phyloP scores from a whole-genome alignment of 1,139 yeast genomes.

The Saccharomyces hybrid region DNA sequence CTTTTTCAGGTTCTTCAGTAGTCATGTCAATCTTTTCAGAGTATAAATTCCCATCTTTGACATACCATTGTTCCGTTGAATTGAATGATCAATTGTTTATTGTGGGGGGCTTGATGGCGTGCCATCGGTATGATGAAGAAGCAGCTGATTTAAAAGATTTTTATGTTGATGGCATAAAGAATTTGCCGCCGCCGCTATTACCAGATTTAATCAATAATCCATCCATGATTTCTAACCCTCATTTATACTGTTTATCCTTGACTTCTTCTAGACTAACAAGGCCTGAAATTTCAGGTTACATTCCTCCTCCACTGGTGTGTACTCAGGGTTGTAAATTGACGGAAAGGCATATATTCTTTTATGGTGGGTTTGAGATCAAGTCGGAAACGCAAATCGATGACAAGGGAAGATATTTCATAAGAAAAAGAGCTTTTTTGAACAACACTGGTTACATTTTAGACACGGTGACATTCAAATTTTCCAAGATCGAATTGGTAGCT shows the following conservation, averaged over 20 bases:
- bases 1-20: slow-evolving; percentile 18
- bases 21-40: slow-evolving; percentile 36
- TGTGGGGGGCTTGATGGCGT: slow-evolving; percentile 38
- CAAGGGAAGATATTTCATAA: slow-evolving; percentile 29
- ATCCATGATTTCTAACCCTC: slow-evolving; percentile 33
- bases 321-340: slow-evolving; percentile 34
- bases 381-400: slow-evolving; percentile 29
- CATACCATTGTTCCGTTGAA: slow-evolving; percentile 37
- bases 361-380: slow-evolving; percentile 42
- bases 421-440: slow-evolving; percentile 33
- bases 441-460: slow-evolving; percentile 39
- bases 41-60: slow-evolving; percentile 33
- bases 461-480: slow-evolving; percentile 33
- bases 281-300: slow-evolving; percentile 30
- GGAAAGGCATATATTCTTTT: slow-evolving; percentile 36
- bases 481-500: slow-evolving; percentile 34
- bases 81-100: slow-evolving; percentile 33
- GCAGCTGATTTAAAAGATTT: slow-evolving; percentile 34
- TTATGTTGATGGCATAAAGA: slow-evolving; percentile 34
- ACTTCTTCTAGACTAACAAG: slow-evolving; percentile 33
- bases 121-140: slow-evolving; percentile 30
- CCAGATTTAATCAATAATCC: slow-evolving; percentile 36
- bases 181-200: slow-evolving; percentile 41
- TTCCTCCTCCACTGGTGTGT: slow-evolving; percentile 39
- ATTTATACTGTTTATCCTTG: slow-evolving; percentile 32